Base-by-base conservation (phyloP, 2,329 filamentous ascomycete species). In the Aaosphaeria arxii region DNA sequence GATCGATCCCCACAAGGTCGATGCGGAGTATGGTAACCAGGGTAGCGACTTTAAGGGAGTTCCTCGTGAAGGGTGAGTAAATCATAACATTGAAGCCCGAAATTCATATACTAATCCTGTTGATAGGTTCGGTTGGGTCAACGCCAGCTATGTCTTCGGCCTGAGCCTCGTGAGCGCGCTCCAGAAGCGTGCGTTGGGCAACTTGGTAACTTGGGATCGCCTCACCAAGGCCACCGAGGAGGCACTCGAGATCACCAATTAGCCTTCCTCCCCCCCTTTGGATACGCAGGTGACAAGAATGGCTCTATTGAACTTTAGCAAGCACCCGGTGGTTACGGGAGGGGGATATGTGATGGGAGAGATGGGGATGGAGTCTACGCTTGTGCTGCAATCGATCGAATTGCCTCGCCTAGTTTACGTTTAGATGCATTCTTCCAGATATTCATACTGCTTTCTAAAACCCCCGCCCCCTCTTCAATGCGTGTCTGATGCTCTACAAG, bases 1-100 rank as follows among this genome's bases (percentile, higher is more conserved):
- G 5, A 84, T 91, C 48, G 91, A 96, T 63, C 91, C 94, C 35
- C 94, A 97, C 73, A 86, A 88, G 53, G 94, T 97, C 9, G 90
- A 95, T 70, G 94, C 92, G 49, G 94, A 99, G 73, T 99, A 99
- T 66, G 94, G 94, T 5, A 99, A 99, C 71, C 94, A 99, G 71
- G 94, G 94, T 2, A 77, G 88, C 43, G 89, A 96, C 67, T 96
- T 97, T 75, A 95, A 95, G 75, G 92, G 92, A 36, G 91, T 96
- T 58, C 89, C 92, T 46, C 90, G 89, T 60, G 92, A 97, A 83
- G 92, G 92, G 90, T 96, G 76, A 81, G 88, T 84, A 39, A 5
- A 17, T n/a, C n/a, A n/a, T n/a, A n/a, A n/a, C n/a, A n/a, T 35
- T 35, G 7, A n/a, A 35, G 32, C 32, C 7, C n/a, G 32, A 7